Evolutionary conservation across 202 grass and related monocot genomes (phyloP).

Genomic region (Cymbopogon flexuosus): DNA sequence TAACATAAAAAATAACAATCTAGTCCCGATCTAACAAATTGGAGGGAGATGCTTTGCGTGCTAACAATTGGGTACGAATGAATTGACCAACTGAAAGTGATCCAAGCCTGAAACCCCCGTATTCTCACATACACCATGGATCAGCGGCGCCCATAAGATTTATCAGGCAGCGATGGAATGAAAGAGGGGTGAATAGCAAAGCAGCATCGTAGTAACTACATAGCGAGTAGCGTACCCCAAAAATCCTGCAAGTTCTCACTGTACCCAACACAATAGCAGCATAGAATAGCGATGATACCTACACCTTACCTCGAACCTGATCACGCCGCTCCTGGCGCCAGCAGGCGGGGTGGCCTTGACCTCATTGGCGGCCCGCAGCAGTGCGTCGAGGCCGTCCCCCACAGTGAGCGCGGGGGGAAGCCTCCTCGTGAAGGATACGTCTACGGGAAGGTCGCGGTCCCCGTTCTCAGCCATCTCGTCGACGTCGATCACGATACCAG

Average conservation of each 20-base stretch:
- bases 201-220: not conserved
- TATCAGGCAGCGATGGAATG: not conserved
- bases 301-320: constrained; percentile 69
- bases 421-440: constrained; percentile 48
- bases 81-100: not conserved
- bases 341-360: constrained; percentile 44
- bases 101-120: not conserved
- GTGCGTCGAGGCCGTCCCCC: constrained; percentile 46
- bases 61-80: not conserved
- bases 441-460: constrained; percentile 42
- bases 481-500: constrained; percentile 56
- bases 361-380: constrained; percentile 48
- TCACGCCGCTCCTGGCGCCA: constrained; percentile 42
- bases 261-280: not conserved
- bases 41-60: not conserved
- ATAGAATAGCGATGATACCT: not conserved
- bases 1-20: not conserved
- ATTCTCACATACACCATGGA: not conserved
- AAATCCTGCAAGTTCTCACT: not conserved
- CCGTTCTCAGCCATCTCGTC: constrained; percentile 37
- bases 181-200: not conserved
- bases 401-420: constrained; percentile 59
- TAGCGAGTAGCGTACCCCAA: too few species aligned
- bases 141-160: not conserved
- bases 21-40: not conserved